Base-by-base conservation (phyloP, 768 basidiomycete species). In the Leccinum barrowsii region DNA sequence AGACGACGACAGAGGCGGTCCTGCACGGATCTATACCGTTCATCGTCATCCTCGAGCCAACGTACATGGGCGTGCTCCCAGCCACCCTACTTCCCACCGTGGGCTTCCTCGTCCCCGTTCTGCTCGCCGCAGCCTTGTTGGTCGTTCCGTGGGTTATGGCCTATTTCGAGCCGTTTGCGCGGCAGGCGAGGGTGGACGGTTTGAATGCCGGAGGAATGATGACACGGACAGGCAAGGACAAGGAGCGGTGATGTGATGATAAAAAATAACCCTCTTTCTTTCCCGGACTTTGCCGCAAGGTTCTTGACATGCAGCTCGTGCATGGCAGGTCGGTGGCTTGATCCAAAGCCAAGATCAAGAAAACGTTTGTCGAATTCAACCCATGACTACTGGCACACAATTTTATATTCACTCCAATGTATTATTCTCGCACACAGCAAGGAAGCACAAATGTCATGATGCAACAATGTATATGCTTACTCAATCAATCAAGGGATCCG, bases 11-110 rank as follows among this genome's bases (percentile, higher is more conserved):
- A 13, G 34, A 34, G 3, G 19, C 26, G 21, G 40, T 44, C 7
- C n/a, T 26, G 19, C 17, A 19, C 5, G 5, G 17, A 11, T 3
- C 12, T 7, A 78, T 88, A 5, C 77, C 85, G 3, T 76, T 89
- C 61, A 68, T 77, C 56, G 62, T 89, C 15, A 70, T 76, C 19
- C 66, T 89, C 47, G 88, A 90, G 63, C 88, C 84, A 26, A 70
- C 84, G 2, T 77, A 81, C 55, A 65, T 84, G n/a, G 85, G 83
- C 15, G 69, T 85, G 22, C 67, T 90, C 28, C 87, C 87, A 8
- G 75, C 76, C 17, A 80, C 85, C 0, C 67, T 86, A n/a, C 19
- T 74, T 0, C 75, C 77, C 19, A 73, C 72, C 11, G 24, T 74
- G 7, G 56, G 52, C 26, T 61, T 73, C 42, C 67, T 78, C 46